phyloP scores from a whole-genome alignment of 2,329 filamentous ascomycete genomes.

The Exophiala aquamarina region DNA sequence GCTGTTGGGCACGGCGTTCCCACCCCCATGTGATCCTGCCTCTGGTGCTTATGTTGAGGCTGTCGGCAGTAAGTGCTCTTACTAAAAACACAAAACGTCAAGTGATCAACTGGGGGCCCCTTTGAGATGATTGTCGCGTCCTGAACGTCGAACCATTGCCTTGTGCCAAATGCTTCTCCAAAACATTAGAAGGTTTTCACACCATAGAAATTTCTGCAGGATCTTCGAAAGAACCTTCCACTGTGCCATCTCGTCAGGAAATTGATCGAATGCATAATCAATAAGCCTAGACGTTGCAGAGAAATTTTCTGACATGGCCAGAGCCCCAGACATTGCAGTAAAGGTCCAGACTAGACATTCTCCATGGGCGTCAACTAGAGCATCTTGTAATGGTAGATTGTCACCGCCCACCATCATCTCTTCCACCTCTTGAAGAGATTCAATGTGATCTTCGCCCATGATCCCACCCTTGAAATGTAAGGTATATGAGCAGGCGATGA shows the following conservation, averaged over 20 bases:
- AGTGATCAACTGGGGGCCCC: too few species aligned
- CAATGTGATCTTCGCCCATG: constrained; percentile 15
- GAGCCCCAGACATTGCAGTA: constrained; percentile 10
- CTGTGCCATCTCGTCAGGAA: constrained; percentile 11
- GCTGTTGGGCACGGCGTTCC: too few species aligned
- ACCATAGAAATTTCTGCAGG: constrained; percentile 18
- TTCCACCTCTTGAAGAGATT: constrained; percentile 16
- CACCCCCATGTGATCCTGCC: too few species aligned
- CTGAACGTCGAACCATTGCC: constrained; percentile 9
- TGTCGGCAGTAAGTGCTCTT: too few species aligned
- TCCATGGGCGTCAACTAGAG: constrained; percentile 3
- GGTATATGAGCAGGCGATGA: constrained; percentile 18
- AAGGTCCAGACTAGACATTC: constrained; percentile 22
- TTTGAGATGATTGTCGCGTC: constrained; percentile 1
- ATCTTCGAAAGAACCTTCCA: constrained; percentile 17
- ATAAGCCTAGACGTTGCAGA: constrained; percentile 11
- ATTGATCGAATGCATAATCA: constrained; percentile 15
- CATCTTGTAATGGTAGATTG: constrained; percentile 2
- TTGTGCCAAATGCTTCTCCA: constrained; percentile 17
- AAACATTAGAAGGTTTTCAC: constrained; percentile 9
- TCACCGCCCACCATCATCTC: constrained; percentile 13
- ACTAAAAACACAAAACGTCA: too few species aligned
- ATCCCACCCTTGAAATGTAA: constrained; percentile 11
- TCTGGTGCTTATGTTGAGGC: too few species aligned
- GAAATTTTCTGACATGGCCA: constrained; percentile 10